phyloP scores from a whole-genome alignment of 2,329 filamentous ascomycete species.

The Botrytis sinoallii region DNA sequence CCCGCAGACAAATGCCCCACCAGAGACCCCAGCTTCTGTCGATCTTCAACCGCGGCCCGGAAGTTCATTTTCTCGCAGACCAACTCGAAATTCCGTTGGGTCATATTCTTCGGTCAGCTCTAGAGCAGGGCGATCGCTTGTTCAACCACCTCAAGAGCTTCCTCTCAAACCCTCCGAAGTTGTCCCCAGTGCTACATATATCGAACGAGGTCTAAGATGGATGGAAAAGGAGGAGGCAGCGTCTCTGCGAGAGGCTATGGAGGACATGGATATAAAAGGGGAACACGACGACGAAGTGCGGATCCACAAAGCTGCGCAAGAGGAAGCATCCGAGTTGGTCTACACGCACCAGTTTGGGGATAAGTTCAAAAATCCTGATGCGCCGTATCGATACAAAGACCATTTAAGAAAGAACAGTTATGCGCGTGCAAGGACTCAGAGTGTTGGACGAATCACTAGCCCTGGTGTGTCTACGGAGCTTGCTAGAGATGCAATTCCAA shows the following conservation, averaged over 20 bases:
- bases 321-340: conserved; percentile 76
- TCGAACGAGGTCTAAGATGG: conserved; percentile 71
- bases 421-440: conserved; percentile 62
- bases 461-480: conserved; percentile 42
- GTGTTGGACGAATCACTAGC: conserved; percentile 49
- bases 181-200: conserved; percentile 65
- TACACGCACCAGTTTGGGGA: conserved; percentile 68
- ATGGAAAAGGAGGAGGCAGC: conserved; percentile 77
- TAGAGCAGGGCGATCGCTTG: conserved; percentile 33
- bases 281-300: conserved; percentile 55
- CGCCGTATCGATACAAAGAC: conserved; percentile 64
- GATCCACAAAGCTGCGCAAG: conserved; percentile 66
- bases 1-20: conserved; percentile 20
- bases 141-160: conserved; percentile 26
- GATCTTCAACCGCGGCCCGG: conserved; percentile 30
- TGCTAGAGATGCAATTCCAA: conserved; percentile 32
- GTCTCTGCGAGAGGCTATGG: conserved; percentile 68
- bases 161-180: conserved; percentile 58
- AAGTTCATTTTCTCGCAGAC: conserved; percentile 33
- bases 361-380: conserved; percentile 54
- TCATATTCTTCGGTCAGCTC: conserved; percentile 35
- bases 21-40: conserved; percentile 22
- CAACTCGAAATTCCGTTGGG: conserved; percentile 34
- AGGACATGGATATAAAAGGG: conserved; percentile 63
- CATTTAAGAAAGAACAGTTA: conserved; percentile 71